Conservation (phyloP, 441 rosid genomes). For the Jatropha podagrica region DNA sequence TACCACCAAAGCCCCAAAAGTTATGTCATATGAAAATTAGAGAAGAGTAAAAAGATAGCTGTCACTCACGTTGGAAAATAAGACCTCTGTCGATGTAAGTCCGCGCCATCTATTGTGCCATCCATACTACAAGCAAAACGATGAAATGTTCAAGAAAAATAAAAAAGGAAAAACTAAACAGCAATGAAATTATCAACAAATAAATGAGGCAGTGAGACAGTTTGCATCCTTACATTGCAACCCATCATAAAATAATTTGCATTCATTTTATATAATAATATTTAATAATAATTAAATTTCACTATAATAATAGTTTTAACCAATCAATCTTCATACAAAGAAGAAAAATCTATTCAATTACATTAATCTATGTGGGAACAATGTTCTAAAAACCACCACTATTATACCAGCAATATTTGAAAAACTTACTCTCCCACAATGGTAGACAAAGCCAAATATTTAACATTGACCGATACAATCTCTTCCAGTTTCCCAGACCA, state of each 20-base stretch:
- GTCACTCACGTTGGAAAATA: conserved; percentile 79
- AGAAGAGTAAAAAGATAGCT: conserved; percentile 12
- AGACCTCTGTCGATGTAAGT: conserved; percentile 38
- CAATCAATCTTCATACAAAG: neutral
- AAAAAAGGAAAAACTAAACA: conserved; percentile 16
- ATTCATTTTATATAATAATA: too few relatives aligned
- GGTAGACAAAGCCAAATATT: conserved; percentile 62
- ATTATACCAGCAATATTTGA: conserved; percentile 6
- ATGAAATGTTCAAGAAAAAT: conserved; percentile 12
- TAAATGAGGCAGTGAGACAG: neutral
- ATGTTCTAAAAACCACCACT: neutral
- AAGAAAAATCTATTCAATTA: conserved; percentile 1
- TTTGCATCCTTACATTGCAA: neutral
- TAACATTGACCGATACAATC: conserved; percentile 60
- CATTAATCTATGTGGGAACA: conserved; percentile 11
- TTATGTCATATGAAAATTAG: conserved; percentile 3
- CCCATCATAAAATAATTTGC: neutral
- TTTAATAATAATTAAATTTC: too few relatives aligned
- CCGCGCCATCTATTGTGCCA: conserved; percentile 43
- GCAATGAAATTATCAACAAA: neutral
- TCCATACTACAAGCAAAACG: conserved; percentile 47
- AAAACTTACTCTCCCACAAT: conserved; percentile 56
- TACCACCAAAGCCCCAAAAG: conserved; percentile 7
- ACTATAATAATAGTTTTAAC: neutral
- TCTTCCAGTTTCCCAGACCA: conserved; percentile 71